Percentiles rank a stretch among this genome's conserved stretches.
These are phyloP conservation scores for Houttuynia cordata DNA, from an alignment of 164 flowering plant genomes.

Conservation along the genomic window DNA sequence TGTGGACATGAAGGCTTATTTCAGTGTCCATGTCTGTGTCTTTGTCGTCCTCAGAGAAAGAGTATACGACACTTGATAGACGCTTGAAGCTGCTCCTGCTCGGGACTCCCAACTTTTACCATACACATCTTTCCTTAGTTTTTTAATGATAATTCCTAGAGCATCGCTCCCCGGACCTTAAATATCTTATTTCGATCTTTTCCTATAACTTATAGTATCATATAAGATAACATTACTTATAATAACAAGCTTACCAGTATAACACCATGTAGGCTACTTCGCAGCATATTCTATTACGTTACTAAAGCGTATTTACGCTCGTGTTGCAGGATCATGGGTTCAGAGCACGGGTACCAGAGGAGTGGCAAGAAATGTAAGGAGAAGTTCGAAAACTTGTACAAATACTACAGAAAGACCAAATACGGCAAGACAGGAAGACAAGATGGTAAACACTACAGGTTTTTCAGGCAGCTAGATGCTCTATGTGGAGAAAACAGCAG, in stretches of 20 bases:
- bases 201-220: too few relatives aligned
- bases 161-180: too few relatives aligned
- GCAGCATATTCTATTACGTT: not conserved
- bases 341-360: constrained; percentile 85
- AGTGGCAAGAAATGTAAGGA: constrained; percentile 98
- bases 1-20: not conserved
- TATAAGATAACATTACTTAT: too few relatives aligned
- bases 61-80: not conserved
- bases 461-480: constrained; percentile 92
- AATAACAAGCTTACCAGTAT: too few relatives aligned
- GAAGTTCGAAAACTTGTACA: constrained; percentile 92
- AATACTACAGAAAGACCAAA: constrained; percentile 93
- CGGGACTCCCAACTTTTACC: not conserved
- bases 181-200: too few relatives aligned
- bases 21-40: constrained; percentile 1
- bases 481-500: constrained; percentile 60
- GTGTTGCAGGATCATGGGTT: constrained; percentile 68
- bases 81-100: not conserved
- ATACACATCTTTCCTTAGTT: not conserved
- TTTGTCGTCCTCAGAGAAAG: not conserved
- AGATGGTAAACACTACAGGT: constrained; percentile 92
- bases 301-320: not conserved
- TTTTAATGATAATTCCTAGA: too few relatives aligned
- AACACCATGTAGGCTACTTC: too few relatives aligned
- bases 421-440: constrained; percentile 98